Evolutionary conservation across 495 filamentous ascomycete species (phyloP).

Genomic region (Parathielavia hyrcaniae): DNA sequence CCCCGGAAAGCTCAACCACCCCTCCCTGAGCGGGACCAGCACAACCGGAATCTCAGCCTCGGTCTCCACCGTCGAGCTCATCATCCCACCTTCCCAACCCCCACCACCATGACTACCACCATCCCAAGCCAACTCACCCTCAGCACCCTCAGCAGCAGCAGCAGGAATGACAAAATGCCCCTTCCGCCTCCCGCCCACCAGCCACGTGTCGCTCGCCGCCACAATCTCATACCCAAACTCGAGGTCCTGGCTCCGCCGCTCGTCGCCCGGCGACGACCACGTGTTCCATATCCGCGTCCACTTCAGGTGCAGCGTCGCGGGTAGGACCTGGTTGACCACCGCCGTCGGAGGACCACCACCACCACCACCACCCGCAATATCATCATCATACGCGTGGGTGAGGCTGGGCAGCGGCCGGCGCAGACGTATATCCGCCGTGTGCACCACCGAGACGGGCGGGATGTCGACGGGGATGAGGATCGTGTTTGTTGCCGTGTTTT

Average conservation of each 20-base stretch:
- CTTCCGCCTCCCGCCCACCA: slow-evolving; percentile 73
- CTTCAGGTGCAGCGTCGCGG: slow-evolving; percentile 62
- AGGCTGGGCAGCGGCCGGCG: slow-evolving; percentile 31
- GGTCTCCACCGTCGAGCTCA: slow-evolving; percentile 33
- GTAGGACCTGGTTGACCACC: slow-evolving; percentile 61
- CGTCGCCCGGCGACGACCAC: not conserved
- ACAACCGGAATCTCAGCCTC: slow-evolving; percentile 56
- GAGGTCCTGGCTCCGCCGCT: slow-evolving; percentile 43
- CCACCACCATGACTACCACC: slow-evolving; percentile 1
- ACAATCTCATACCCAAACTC: slow-evolving; percentile 83
- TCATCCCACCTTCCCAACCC: slow-evolving; percentile 34
- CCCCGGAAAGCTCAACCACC: slow-evolving; percentile 65
- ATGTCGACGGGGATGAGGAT: slow-evolving; percentile 76
- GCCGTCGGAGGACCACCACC: slow-evolving; percentile 37
- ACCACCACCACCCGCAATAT: slow-evolving; percentile 15
- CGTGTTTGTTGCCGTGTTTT: slow-evolving; percentile 32
- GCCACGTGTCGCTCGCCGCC: slow-evolving; percentile 69
- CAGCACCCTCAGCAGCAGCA: not conserved
- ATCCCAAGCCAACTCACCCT: not conserved
- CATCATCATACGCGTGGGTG: not conserved
- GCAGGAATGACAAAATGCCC: slow-evolving; percentile 62
- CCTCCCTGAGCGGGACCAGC: slow-evolving; percentile 70
- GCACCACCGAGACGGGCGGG: slow-evolving; percentile 76
- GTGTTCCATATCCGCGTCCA: slow-evolving; percentile 77
- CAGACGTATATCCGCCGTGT: slow-evolving; percentile 70